Base-by-base conservation (phyloP, 177 flowering plant genomes). In the Tripterygium wilfordii region DNA sequence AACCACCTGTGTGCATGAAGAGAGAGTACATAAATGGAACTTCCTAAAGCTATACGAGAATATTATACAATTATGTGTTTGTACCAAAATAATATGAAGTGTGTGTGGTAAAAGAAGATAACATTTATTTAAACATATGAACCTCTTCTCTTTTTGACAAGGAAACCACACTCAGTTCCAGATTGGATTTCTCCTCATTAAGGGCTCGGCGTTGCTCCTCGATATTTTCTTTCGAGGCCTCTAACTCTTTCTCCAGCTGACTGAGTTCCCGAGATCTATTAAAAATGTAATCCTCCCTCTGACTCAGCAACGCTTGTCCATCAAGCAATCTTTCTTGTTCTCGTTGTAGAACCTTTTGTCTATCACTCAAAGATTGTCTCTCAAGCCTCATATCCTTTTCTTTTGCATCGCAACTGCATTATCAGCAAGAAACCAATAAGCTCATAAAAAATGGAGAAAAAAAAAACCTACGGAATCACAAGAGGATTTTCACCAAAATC, bases 141-240 rank as follows among this genome's bases (percentile, higher is more conserved):
- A 94, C 99, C 96, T 81, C 78, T 57, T 94, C 97, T 64, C 85
- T 81, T 55, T 71, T 55, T 15, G 64, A 53, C 17, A 90, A 57
- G 18, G 83, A 67, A 54, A 72, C 58, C 45, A 58, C 51, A n/a
- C 45, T 63, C 31, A 71, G 61, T 42, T 71, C 69, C 53, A 83
- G 50, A 36, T 58, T 68, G 36, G 56, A 60, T 53, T 76, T 81
- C 62, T 80, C 78, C 51, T 79, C 87, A 36, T 62, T 62, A 3
- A 83, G 20, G 19, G 63, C 66, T 55, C 49, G 53, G 10, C 30
- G 57, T 36, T 82, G 78, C 28, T 72, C 63, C 37, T 78, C 80
- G 43, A 85, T 27, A 17, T 50, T 63, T 15, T 39, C 59, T 70
- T 72, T 87, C 26, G 67, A 49, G 20, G 67, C 64, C 47, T 79